Evolutionary conservation across 192 early-diverging fungal genomes (phyloP).

Genomic region (Thamnidium elegans): DNA sequence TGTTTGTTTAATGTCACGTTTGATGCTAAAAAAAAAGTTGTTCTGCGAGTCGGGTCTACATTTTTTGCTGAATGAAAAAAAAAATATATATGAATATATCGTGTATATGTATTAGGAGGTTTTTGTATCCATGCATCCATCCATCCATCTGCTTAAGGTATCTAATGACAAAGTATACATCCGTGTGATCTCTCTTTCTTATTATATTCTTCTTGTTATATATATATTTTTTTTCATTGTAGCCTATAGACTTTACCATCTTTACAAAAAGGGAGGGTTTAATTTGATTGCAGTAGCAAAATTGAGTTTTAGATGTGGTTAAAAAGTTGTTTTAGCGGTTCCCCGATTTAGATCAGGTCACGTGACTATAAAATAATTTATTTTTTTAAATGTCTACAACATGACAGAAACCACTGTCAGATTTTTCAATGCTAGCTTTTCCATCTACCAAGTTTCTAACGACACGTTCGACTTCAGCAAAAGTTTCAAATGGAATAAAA

Average conservation of each 20-base stretch:
- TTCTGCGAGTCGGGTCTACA: too few relatives aligned
- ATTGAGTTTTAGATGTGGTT: too few relatives aligned
- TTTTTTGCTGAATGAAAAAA: too few relatives aligned
- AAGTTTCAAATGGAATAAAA: conserved; percentile 54
- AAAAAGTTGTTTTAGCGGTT: too few relatives aligned
- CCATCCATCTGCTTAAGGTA: conserved; percentile 3
- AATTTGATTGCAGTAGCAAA: too few relatives aligned
- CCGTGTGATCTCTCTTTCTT: conserved; percentile 2
- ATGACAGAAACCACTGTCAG: conserved; percentile 26
- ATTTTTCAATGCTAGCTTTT: conserved; percentile 18
- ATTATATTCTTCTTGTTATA: too few relatives aligned
- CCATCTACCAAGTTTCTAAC: conserved; percentile 24
- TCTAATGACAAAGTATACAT: too few relatives aligned
- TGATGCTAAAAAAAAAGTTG: too few relatives aligned
- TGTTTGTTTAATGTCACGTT: too few relatives aligned
- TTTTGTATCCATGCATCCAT: neutral
- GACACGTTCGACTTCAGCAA: conserved; percentile 43
- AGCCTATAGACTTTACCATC: neutral
- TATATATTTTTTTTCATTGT: neutral
- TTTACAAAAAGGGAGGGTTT: conserved; percentile 3
- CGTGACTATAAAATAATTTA: neutral
- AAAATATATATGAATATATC: too few relatives aligned
- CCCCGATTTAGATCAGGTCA: too few relatives aligned
- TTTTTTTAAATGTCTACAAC: conserved; percentile 13
- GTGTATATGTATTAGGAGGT: too few relatives aligned